Evolutionary conservation across 495 filamentous ascomycete species (phyloP).

Genomic region (Aspergillus olivimuriae): DNA sequence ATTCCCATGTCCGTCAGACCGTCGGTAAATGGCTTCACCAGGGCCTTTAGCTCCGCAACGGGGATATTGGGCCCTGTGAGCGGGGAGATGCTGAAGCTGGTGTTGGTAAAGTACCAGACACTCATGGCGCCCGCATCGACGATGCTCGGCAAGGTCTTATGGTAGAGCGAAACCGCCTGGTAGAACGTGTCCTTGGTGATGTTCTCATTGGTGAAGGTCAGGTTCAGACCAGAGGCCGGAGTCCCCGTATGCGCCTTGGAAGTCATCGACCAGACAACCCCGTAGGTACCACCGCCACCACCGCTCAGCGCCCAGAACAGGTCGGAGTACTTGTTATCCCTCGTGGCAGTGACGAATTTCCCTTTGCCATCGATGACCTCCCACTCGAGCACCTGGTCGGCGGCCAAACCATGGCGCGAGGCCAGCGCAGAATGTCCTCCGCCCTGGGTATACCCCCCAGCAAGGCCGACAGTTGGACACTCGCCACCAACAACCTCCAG

Average conservation of each 20-base stretch:
- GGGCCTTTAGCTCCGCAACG: slow-evolving; percentile 13
- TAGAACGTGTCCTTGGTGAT: slow-evolving; percentile 39
- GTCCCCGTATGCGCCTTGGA: slow-evolving; percentile 36
- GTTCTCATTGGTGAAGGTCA: slow-evolving; percentile 23
- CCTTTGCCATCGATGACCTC: slow-evolving; percentile 52
- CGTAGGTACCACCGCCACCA: slow-evolving; percentile 59
- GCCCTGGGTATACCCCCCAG: slow-evolving; percentile 54
- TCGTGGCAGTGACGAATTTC: slow-evolving; percentile 43
- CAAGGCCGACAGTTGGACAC: slow-evolving; percentile 30
- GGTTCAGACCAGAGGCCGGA: slow-evolving; percentile 19
- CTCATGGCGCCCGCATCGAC: slow-evolving; percentile 49
- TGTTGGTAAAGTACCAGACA: slow-evolving; percentile 43
- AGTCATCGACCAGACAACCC: slow-evolving; percentile 53
- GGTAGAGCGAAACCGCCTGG: slow-evolving; percentile 31
- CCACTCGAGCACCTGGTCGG: slow-evolving; percentile 58
- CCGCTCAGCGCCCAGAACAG: slow-evolving; percentile 64
- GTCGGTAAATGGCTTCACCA: slow-evolving; percentile 27
- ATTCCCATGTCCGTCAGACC: slow-evolving; percentile 23
- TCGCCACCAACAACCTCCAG: slow-evolving; percentile 28
- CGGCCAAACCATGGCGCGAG: slow-evolving; percentile 50
- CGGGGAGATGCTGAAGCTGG: slow-evolving; percentile 40
- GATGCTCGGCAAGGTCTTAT: slow-evolving; percentile 33
- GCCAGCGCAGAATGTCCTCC: slow-evolving; percentile 54
- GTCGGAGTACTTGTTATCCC: slow-evolving; percentile 47
- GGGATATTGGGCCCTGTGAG: slow-evolving; percentile 31